Evolutionary conservation across 352 stramenopile genomes (phyloP), one percentile per base, ranked within the genome.

Genomic region (Phytophthora pseudosyringae): DNA sequence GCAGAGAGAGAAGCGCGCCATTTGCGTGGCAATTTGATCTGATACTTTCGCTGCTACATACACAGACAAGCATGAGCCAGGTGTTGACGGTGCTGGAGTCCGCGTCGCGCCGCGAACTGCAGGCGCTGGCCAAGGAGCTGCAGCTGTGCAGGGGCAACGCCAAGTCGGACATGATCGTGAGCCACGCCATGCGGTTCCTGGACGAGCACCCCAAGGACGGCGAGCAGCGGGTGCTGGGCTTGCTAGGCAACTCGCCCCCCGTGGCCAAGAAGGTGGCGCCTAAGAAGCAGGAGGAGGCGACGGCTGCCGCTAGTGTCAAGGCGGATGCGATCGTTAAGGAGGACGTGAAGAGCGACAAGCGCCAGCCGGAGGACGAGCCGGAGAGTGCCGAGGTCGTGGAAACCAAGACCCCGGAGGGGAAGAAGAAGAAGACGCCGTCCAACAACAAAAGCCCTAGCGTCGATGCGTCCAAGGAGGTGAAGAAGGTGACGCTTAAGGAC

Each of bases 121-220:
- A 91, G 70, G 67, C 71, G 44, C 67, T 91, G 50, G 83, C 81
- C 16, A 85, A 83, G 51, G 79, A 90, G 61, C 59, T 91, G 48
- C 65, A 85, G 63, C 60, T 90, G 29, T 91, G 83, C 41, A 75
- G 73, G 38, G 83, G 71, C 26, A 91, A 91, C 47, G 75, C 77
- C 60, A 90, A 90, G 69, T 88, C 78, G 13, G 78, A 91, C 41
- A 75, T 89, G 38, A 88, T 91, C 49, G 40, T 85, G 28, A 56
- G 76, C 50, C 71, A 85, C 48, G 64, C 81, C 16, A 57, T 71
- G 51, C 41, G 77, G 32, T 86, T 86, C 56, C 49, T 89, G 46
- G 56, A 71, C 25, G 45, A 67, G 9, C 64, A 83, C 55, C 58
- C 71, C 5, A 50, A 48, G 21, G 64, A 89, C 33, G 82, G 80